phyloP scores from a whole-genome alignment of 768 basidiomycete species.

The Chlorophyllum brunneum region DNA sequence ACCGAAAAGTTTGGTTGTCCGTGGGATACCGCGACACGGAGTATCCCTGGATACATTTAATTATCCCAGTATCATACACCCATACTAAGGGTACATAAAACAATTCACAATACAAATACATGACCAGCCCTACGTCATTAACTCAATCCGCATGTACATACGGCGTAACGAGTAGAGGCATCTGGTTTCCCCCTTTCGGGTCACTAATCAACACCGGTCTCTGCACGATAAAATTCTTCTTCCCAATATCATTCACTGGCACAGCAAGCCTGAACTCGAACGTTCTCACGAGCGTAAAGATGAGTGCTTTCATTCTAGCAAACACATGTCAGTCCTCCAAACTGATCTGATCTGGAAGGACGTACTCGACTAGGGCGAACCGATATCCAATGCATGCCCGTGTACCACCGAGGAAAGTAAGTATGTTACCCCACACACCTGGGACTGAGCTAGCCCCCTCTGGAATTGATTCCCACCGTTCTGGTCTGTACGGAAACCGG shows the following conservation, averaged over 20 bases:
- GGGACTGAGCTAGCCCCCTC: constrained; percentile 43
- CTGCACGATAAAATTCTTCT: constrained; percentile 34
- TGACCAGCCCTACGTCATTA: too few species aligned
- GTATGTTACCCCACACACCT: constrained; percentile 54
- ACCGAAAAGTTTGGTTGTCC: too few species aligned
- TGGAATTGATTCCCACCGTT: constrained; percentile 54
- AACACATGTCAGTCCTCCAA: not conserved
- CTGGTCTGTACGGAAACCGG: constrained; percentile 43
- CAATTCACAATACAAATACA: too few species aligned
- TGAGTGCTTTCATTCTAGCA: constrained; percentile 26
- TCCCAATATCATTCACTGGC: constrained; percentile 31
- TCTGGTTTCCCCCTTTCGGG: constrained; percentile 34
- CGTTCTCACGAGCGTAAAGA: constrained; percentile 28
- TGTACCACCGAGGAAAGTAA: constrained; percentile 64
- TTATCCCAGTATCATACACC: too few species aligned
- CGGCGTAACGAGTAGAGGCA: constrained; percentile 40
- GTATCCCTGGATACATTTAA: too few species aligned
- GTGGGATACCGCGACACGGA: too few species aligned
- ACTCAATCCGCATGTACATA: constrained; percentile 5
- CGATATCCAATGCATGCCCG: constrained; percentile 65
- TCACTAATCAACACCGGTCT: constrained; percentile 43
- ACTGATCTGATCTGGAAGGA: not conserved
- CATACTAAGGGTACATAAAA: too few species aligned
- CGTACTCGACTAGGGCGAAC: constrained; percentile 59
- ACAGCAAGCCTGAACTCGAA: constrained; percentile 51